A percentile compares a stretch with the other conserved stretches of the same genome.
Conservation (phyloP, 495 filamentous ascomycete species). For the Neurospora africana region DNA sequence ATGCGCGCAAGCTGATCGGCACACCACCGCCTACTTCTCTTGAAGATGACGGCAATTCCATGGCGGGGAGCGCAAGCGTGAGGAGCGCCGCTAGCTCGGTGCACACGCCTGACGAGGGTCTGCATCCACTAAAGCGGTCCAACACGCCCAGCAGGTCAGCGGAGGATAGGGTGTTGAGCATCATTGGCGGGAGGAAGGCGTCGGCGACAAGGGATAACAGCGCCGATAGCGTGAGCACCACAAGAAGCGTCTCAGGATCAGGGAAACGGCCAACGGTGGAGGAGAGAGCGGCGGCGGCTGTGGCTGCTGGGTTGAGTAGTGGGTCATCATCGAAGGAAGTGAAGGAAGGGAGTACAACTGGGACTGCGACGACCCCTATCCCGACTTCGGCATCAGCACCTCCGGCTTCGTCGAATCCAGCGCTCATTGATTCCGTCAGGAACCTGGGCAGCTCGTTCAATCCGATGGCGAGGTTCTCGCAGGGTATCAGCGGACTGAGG, state of each 20-base stretch:
- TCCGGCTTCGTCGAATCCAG: slow-evolving; percentile 39
- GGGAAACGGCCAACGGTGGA: slow-evolving; percentile 4
- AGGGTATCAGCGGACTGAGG: slow-evolving; percentile 56
- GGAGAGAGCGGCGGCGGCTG: slow-evolving; percentile 34
- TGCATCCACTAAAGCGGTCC: slow-evolving; percentile 17
- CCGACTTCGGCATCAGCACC: slow-evolving; percentile 11
- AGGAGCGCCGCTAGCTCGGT: slow-evolving; percentile 29
- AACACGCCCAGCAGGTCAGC: slow-evolving; percentile 16
- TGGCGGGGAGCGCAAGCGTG: not conserved
- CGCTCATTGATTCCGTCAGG: slow-evolving; percentile 69
- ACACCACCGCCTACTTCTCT: slow-evolving; percentile 45
- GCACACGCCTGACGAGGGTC: slow-evolving; percentile 27
- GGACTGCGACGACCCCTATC: not conserved
- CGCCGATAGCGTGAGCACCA: slow-evolving; percentile 56
- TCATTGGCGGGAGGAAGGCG: slow-evolving; percentile 45
- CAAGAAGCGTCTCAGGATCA: slow-evolving; percentile 28
- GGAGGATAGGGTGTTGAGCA: slow-evolving; percentile 51
- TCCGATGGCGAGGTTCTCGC: slow-evolving; percentile 64
- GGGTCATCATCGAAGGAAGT: slow-evolving; percentile 11
- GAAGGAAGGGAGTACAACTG: slow-evolving; percentile 20
- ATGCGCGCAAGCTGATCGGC: slow-evolving; percentile 77
- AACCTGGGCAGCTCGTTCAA: slow-evolving; percentile 75
- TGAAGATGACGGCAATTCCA: slow-evolving; percentile 33
- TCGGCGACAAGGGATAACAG: slow-evolving; percentile 54
- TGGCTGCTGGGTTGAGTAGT: slow-evolving; percentile 15